These are phyloP conservation scores for Emergomyces pasteurianus DNA, from an alignment of 2,329 filamentous ascomycete genomes.

Conservation along the genomic window DNA sequence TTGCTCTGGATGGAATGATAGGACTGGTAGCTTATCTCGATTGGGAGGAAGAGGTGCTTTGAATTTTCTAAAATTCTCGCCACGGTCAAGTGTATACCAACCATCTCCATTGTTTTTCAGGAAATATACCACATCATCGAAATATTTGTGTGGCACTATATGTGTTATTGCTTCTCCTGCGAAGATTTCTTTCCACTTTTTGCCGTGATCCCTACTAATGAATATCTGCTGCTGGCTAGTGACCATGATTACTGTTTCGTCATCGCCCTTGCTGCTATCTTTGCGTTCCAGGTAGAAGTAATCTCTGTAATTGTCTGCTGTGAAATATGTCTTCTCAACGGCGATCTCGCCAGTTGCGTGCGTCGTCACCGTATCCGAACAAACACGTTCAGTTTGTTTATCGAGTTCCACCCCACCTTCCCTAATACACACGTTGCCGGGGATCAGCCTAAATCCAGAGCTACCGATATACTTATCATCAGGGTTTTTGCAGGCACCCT, in stretches of 20 bases:
- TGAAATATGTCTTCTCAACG: constrained; percentile 50
- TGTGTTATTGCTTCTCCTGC: constrained; percentile 55
- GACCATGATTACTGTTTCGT: constrained; percentile 61
- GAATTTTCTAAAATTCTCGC: constrained; percentile 61
- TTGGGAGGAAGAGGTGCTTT: constrained; percentile 53
- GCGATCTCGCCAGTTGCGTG: constrained; percentile 55
- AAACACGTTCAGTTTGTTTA: constrained; percentile 61
- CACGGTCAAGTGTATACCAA: constrained; percentile 72
- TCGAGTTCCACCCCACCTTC: constrained; percentile 54
- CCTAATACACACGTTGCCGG: constrained; percentile 61
- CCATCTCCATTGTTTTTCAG: constrained; percentile 57
- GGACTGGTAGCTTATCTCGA: constrained; percentile 35
- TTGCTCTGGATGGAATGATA: constrained; percentile 72
- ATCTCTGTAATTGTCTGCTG: constrained; percentile 42
- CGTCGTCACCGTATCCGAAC: constrained; percentile 48
- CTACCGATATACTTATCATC: constrained; percentile 69
- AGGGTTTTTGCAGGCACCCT: constrained; percentile 59
- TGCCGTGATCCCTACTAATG: constrained; percentile 76
- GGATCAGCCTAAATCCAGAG: constrained; percentile 86
- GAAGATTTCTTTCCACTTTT: constrained; percentile 64
- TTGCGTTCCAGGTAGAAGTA: constrained; percentile 71
- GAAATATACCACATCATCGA: constrained; percentile 79
- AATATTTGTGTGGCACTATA: constrained; percentile 67
- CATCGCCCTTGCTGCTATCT: constrained; percentile 48
- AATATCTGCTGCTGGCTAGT: constrained; percentile 51